These are phyloP conservation scores for Tricholoma matsutake DNA, from an alignment of 768 basidiomycete genomes.

Conservation along the genomic window DNA sequence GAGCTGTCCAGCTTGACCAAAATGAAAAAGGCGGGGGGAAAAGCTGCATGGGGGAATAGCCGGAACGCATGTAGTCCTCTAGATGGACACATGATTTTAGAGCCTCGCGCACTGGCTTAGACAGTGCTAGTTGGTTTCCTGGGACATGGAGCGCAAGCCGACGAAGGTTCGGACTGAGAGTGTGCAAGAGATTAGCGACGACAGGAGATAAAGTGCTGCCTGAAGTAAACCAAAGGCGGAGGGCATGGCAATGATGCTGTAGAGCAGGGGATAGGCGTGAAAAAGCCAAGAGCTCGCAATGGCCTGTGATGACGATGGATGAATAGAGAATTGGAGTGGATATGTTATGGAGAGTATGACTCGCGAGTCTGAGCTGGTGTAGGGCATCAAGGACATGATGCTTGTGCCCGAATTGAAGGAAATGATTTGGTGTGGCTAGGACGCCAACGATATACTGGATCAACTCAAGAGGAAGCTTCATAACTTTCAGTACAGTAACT, in stretches of 20 bases:
- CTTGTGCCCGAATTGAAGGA: slow-evolving; percentile 12
- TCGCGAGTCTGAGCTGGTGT: slow-evolving; percentile 7
- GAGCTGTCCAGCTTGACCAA: slow-evolving; percentile 8
- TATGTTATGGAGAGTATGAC: slow-evolving; percentile 5
- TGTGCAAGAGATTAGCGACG: slow-evolving; percentile 8
- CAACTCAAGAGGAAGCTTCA: slow-evolving; percentile 10
- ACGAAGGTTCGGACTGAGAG: slow-evolving; percentile 9
- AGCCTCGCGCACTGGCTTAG: slow-evolving; percentile 7
- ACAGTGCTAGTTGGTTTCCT: slow-evolving; percentile 7
- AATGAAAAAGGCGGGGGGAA: slow-evolving; percentile 5
- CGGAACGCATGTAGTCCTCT: slow-evolving; percentile 10
- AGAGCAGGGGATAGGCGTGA: slow-evolving; percentile 2
- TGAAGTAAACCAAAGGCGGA: slow-evolving; percentile 7
- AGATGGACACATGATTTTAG: slow-evolving; percentile 9
- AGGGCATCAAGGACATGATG: slow-evolving; percentile 7
- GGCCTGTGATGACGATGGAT: slow-evolving; percentile 10
- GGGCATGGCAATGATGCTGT: slow-evolving; percentile 3
- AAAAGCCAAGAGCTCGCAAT: slow-evolving; percentile 5
- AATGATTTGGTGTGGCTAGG: slow-evolving; percentile 6
- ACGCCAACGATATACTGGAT: slow-evolving; percentile 11
- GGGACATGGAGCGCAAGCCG: slow-evolving; percentile 14
- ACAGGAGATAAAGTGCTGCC: background rate
- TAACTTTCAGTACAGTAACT: background rate
- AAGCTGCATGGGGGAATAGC: slow-evolving; percentile 16
- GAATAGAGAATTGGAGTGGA: slow-evolving; percentile 10